Evolutionary conservation across 2,329 filamentous ascomycete genomes (phyloP), one percentile per base, ranked within the genome.

Genomic region (Gaeumannomyces sp.): DNA sequence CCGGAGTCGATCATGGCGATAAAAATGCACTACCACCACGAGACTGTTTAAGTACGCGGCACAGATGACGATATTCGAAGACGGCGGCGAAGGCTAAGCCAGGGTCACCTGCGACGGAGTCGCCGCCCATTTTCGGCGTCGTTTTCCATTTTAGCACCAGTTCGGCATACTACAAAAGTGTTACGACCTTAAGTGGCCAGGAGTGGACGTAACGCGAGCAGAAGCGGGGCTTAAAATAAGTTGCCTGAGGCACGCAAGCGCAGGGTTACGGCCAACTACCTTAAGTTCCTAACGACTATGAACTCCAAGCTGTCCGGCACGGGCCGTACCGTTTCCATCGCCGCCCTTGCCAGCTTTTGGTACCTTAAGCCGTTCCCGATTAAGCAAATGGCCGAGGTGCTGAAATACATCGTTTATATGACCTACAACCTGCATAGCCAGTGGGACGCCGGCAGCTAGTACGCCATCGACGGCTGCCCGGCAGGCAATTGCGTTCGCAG

Each of bases 371-470:
- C 25, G 22, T 75, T 73, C 60, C 74, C 73, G 0, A 73, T 76
- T 33, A n/a, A 59, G 2, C 62, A 70, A 1, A 76, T 76, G 1
- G 50, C 50, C 31, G n/a, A 69, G 1, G 65, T 72, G 1, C 67
- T 75, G 4, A 73, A 76, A 65, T 77, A 76, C 63, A 71, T 75
- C 22, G 68, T 75, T 3, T 74, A 66, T 56, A 73, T 76, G 72
- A 74, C 66, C 63, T 77, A 77, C 31, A 73, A 77, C 57, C 66
- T 77, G 5, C 68, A 79, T 65, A 76, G 77, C 2, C 76, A 79
- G 64, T 79, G 76, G 76, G 76, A 78, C 65, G n/a, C 70, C 33
- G 71, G 68, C 57, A 70, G 64, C 63, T 60, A 68, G 2, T 73
- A 64, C 53, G 60, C 73, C 1, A 64, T 63, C 11, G 35, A 66